These are phyloP conservation scores for Lablab purpureus DNA, from an alignment of 306 rosid genomes.

Conservation along the genomic window DNA sequence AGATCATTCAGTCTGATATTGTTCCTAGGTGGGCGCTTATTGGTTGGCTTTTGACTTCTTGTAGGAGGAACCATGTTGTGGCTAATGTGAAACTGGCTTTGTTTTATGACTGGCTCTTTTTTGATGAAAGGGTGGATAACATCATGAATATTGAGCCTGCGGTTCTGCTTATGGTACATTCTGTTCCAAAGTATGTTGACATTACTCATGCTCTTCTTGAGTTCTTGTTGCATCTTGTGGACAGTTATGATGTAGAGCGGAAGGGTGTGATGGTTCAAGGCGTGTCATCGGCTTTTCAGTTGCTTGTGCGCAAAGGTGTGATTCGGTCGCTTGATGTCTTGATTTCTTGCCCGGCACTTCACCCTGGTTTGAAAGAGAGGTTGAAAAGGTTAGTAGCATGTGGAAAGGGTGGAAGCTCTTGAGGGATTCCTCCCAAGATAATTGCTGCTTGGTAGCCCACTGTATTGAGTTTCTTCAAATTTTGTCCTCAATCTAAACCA, in stretches of 20 bases:
- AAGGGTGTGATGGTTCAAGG: constrained; percentile 61
- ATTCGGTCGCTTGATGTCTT: constrained; percentile 65
- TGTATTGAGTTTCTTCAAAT: constrained; percentile 1
- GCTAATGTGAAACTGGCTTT: constrained; percentile 75
- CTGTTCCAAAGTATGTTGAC: constrained; percentile 66
- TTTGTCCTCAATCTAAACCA: constrained; percentile 6
- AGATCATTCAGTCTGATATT: constrained; percentile 83
- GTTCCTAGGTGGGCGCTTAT: constrained; percentile 87
- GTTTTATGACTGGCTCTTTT: constrained; percentile 92
- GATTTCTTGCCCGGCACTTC: constrained; percentile 56
- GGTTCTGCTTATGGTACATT: constrained; percentile 72
- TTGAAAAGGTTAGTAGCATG: constrained; percentile 39
- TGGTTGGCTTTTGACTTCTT: constrained; percentile 81
- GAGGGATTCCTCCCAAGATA: neutral
- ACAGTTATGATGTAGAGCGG: constrained; percentile 68
- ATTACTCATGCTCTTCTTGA: constrained; percentile 72
- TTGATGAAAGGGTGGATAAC: constrained; percentile 64
- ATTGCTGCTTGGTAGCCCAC: constrained; percentile 12
- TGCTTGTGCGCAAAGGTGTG: constrained; percentile 64
- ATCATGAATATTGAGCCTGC: constrained; percentile 94
- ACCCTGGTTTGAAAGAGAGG: constrained; percentile 57
- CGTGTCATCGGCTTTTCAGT: constrained; percentile 63
- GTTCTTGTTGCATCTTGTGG: constrained; percentile 74
- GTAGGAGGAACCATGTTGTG: constrained; percentile 58
- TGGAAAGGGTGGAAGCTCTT: constrained; percentile 29